Evolutionary conservation across 768 basidiomycete species (phyloP).

Genomic region (Mycena sanguinolenta): DNA sequence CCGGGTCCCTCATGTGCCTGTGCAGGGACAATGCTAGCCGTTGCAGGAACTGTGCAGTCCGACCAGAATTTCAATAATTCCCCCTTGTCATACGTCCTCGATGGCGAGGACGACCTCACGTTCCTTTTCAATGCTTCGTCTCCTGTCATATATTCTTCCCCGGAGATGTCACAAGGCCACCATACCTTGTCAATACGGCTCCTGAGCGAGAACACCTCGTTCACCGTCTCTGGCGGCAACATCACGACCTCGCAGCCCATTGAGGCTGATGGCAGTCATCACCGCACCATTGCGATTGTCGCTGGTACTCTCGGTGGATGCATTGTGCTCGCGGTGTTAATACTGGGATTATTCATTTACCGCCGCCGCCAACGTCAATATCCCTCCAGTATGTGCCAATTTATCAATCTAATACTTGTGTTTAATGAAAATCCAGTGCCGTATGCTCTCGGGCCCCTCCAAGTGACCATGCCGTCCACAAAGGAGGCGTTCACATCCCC

Average conservation of each 20-base stretch:
- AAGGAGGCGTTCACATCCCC: slow-evolving; percentile 50
- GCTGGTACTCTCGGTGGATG: slow-evolving; percentile 28
- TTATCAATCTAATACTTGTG: neutral
- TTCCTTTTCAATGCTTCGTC: slow-evolving; percentile 31
- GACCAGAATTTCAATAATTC: neutral
- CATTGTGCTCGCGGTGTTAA: slow-evolving; percentile 22
- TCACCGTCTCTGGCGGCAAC: slow-evolving; percentile 36
- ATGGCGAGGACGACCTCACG: slow-evolving; percentile 32
- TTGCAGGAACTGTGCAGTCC: slow-evolving; percentile 25
- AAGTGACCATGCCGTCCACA: slow-evolving; percentile 42
- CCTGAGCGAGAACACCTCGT: slow-evolving; percentile 26
- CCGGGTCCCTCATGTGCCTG: neutral
- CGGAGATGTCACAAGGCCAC: slow-evolving; percentile 22
- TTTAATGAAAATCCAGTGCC: slow-evolving; percentile 23
- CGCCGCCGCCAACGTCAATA: slow-evolving; percentile 27
- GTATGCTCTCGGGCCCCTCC: slow-evolving; percentile 43
- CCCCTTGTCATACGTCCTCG: slow-evolving; percentile 34
- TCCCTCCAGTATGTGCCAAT: slow-evolving; percentile 15
- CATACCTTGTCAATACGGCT: slow-evolving; percentile 39
- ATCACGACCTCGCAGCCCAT: slow-evolving; percentile 13
- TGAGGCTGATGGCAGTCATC: slow-evolving; percentile 1
- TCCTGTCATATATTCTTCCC: slow-evolving; percentile 36
- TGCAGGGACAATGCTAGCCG: slow-evolving; percentile 34
- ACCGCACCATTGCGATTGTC: slow-evolving; percentile 30
- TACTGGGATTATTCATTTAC: slow-evolving; percentile 32